A percentile compares a stretch with the other conserved stretches of the same genome.
Evolutionary conservation across 805 yeast species (phyloP).

Genomic region (Yarrowia keelungensis): DNA sequence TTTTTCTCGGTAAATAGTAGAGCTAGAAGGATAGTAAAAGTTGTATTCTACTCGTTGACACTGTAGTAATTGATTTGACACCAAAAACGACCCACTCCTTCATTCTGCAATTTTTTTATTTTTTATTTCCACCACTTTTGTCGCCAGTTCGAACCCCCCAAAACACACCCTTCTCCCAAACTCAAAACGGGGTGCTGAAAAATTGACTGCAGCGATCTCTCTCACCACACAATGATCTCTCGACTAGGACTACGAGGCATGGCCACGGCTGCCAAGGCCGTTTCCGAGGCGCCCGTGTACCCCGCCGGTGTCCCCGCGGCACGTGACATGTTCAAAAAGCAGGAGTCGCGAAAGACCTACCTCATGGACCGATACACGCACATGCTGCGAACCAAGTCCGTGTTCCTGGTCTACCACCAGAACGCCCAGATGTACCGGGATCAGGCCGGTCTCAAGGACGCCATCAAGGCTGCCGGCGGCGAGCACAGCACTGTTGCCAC

Average conservation of each 20-base stretch:
- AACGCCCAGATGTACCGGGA: conserved; percentile 78
- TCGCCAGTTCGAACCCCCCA: background rate
- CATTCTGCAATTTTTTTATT: too few species aligned
- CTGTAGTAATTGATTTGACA: too few species aligned
- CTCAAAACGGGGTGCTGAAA: background rate
- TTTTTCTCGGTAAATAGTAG: too few species aligned
- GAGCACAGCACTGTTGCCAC: conserved; percentile 72
- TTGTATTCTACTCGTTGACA: too few species aligned
- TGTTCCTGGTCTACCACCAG: conserved; percentile 82
- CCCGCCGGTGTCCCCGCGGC: conserved; percentile 38
- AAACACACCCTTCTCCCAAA: background rate
- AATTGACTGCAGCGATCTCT: conserved; percentile 15
- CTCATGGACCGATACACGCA: conserved; percentile 80
- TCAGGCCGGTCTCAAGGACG: conserved; percentile 65
- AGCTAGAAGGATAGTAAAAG: too few species aligned
- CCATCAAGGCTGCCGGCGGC: conserved; percentile 71
- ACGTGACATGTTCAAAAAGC: conserved; percentile 64
- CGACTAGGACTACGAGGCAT: conserved; percentile 36
- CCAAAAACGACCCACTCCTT: too few species aligned
- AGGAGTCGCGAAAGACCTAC: conserved; percentile 81
- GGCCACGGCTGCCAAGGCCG: conserved; percentile 35
- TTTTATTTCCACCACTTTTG: too few species aligned
- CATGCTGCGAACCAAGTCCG: conserved; percentile 69
- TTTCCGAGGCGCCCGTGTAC: conserved; percentile 11
- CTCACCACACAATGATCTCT: conserved; percentile 30